Conservation (phyloP, 495 filamentous ascomycete genomes). For the Saxophila tyrrhenica region DNA sequence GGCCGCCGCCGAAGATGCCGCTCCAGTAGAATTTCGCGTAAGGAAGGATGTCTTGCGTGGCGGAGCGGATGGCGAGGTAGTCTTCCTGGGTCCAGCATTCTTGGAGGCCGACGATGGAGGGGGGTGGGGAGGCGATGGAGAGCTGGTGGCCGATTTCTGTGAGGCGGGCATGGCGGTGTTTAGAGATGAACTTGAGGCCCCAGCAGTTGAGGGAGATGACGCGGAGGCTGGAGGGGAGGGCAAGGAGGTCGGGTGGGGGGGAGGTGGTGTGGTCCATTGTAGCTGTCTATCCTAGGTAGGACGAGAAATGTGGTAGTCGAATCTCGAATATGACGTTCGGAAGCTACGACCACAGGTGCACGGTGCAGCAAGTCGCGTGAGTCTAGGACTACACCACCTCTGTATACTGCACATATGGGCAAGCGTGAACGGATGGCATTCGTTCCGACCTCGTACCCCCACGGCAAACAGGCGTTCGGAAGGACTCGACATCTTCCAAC, state of each 20-base stretch:
- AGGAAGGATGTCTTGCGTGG: constrained; percentile 69
- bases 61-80: constrained; percentile 66
- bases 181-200: constrained; percentile 83
- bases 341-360: too few species aligned
- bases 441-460: too few species aligned
- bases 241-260: background rate
- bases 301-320: too few species aligned
- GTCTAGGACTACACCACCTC: too few species aligned
- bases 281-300: too few species aligned
- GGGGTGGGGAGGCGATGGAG: constrained; percentile 43
- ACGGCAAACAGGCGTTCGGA: too few species aligned
- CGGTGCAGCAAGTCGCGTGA: too few species aligned
- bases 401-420: too few species aligned
- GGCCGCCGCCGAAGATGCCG: constrained; percentile 77
- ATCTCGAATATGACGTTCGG: too few species aligned
- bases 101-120: constrained; percentile 85
- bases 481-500: too few species aligned
- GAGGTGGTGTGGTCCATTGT: background rate
- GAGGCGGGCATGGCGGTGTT: constrained; percentile 67
- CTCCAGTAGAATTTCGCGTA: constrained; percentile 90
- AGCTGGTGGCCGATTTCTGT: constrained; percentile 57
- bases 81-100: constrained; percentile 93
- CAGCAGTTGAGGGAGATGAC: constrained; percentile 89
- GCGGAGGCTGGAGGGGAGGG: constrained; percentile 36
- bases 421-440: too few species aligned